These are phyloP conservation scores for Plasmodium cynomolgi DNA, from an alignment of 169 alveolate species.

Conservation along the genomic window DNA sequence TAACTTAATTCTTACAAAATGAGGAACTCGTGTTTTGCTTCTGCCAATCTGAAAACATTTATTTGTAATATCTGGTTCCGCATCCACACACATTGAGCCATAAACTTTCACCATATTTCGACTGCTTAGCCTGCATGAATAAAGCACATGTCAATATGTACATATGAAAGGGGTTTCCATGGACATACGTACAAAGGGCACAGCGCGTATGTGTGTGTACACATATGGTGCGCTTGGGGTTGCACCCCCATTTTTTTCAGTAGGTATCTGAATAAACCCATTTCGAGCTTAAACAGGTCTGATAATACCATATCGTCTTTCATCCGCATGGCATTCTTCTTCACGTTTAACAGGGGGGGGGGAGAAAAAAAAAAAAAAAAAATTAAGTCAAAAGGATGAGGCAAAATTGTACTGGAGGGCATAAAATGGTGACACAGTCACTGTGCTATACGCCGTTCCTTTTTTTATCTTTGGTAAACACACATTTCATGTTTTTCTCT, in stretches of 20 bases:
- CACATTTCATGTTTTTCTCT: slow-evolving; percentile 1
- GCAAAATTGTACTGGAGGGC: neutral
- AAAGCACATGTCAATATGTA: neutral
- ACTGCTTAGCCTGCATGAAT: slow-evolving; percentile 19
- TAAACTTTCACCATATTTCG: slow-evolving; percentile 39
- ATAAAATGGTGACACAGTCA: neutral
- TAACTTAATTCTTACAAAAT: neutral
- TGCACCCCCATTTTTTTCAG: neutral
- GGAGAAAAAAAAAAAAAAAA: neutral
- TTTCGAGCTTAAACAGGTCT: neutral
- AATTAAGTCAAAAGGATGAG: neutral
- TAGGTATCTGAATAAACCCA: neutral
- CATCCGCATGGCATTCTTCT: slow-evolving; percentile 12
- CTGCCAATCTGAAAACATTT: neutral
- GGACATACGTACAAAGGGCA: neutral
- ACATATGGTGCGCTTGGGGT: neutral
- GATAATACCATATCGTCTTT: slow-evolving; percentile 20
- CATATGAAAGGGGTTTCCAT: neutral
- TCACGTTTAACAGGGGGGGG: neutral
- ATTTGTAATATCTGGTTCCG: slow-evolving; percentile 70
- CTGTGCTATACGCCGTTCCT: neutral
- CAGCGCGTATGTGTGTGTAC: neutral
- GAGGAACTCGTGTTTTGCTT: neutral
- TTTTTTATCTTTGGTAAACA: neutral
- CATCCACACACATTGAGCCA: slow-evolving; percentile 74